Evolutionary conservation across 2,329 filamentous ascomycete genomes (phyloP).

Genomic region (Talaromyces funiculosus): DNA sequence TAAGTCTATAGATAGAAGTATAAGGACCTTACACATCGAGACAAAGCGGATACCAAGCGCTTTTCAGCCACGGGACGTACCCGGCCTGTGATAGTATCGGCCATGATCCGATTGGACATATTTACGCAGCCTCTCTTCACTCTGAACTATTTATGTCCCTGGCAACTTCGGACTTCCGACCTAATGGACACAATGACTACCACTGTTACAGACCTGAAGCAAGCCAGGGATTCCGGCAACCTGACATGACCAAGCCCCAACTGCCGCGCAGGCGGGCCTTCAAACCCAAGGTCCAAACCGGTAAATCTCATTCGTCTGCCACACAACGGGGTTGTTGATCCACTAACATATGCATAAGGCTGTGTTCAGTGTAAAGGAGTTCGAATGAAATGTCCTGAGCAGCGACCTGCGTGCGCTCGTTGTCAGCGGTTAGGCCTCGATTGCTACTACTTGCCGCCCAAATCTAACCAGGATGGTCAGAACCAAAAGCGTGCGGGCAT

Average conservation of each 20-base stretch:
- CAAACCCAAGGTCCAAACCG: background rate
- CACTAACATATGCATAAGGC: background rate
- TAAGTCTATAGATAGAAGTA: no score
- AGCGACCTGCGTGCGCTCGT: background rate
- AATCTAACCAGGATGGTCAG: background rate
- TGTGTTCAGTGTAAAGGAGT: constrained; percentile 1
- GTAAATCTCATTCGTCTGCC: background rate
- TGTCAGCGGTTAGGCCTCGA: background rate
- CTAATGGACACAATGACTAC: background rate
- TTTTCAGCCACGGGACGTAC: no score
- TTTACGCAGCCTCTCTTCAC: background rate
- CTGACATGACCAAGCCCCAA: background rate
- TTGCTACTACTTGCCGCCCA: background rate
- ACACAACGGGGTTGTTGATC: background rate
- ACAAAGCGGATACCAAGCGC: background rate
- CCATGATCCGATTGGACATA: background rate
- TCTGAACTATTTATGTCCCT: background rate
- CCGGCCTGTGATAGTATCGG: background rate
- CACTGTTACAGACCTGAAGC: background rate
- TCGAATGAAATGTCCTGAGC: background rate
- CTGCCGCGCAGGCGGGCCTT: background rate
- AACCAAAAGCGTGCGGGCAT: background rate
- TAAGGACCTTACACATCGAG: background rate
- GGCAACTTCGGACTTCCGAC: background rate
- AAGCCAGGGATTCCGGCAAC: background rate